These are phyloP conservation scores for Vitis riparia DNA, from an alignment of 164 flowering plant species.

Conservation along the genomic window DNA sequence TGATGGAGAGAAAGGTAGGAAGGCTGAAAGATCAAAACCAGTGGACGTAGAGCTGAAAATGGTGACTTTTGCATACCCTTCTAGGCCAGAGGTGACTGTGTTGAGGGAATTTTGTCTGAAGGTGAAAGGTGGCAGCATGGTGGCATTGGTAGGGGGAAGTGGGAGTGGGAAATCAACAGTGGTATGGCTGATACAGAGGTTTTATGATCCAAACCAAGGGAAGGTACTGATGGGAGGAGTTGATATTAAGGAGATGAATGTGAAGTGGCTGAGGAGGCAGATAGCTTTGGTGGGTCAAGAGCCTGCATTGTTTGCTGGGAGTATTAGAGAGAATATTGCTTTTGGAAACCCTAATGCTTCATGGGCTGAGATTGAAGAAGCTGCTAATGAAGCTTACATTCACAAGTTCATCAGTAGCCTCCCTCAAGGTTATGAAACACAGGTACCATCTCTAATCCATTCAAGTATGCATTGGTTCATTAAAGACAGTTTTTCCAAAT, in stretches of 20 bases:
- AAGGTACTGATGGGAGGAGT: slow-evolving; percentile 53
- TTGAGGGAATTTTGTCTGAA: slow-evolving; percentile 54
- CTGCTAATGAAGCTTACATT: slow-evolving; percentile 69
- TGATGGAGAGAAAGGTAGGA: slow-evolving; percentile 37
- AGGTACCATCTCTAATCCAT: slow-evolving; percentile 25
- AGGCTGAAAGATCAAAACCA: slow-evolving; percentile 32
- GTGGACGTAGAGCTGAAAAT: slow-evolving; percentile 57
- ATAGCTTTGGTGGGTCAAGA: slow-evolving; percentile 79
- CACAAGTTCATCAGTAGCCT: slow-evolving; percentile 70
- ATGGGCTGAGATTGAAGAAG: slow-evolving; percentile 73
- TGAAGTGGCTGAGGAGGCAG: slow-evolving; percentile 71
- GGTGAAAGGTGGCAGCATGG: slow-evolving; percentile 60
- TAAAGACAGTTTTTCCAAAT: too few relatives aligned
- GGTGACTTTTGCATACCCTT: slow-evolving; percentile 72
- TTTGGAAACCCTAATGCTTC: slow-evolving; percentile 67
- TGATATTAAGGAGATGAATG: slow-evolving; percentile 59
- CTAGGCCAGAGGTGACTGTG: slow-evolving; percentile 57
- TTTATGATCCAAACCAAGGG: slow-evolving; percentile 71
- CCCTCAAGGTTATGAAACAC: slow-evolving; percentile 82
- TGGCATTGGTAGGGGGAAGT: slow-evolving; percentile 74
- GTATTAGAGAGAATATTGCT: slow-evolving; percentile 66
- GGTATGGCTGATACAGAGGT: slow-evolving; percentile 68
- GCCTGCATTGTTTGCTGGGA: slow-evolving; percentile 74
- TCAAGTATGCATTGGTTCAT: too few relatives aligned
- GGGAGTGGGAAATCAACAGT: slow-evolving; percentile 83